A percentile compares a stretch with the other conserved stretches of the same genome.
These are phyloP conservation scores for Tricharina praecox DNA, from an alignment of 495 filamentous ascomycete species.

Conservation along the genomic window DNA sequence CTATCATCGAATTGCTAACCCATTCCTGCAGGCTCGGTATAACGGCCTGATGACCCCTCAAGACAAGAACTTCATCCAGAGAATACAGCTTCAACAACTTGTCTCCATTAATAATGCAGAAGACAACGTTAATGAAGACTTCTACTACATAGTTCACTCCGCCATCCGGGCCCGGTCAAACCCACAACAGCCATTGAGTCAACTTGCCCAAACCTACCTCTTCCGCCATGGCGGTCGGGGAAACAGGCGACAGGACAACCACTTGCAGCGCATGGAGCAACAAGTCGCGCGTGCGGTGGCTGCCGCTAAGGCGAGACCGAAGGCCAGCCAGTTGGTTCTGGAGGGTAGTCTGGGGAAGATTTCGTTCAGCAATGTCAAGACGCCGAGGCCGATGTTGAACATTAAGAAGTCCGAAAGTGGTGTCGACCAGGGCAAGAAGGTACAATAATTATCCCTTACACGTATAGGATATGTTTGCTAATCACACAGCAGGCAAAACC, in stretches of 20 bases:
- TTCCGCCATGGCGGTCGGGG: conserved; percentile 61
- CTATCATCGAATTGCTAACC: conserved; percentile 3
- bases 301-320: conserved; percentile 88
- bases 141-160: conserved; percentile 94
- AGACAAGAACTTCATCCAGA: conserved; percentile 98
- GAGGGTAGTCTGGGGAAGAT: conserved; percentile 98
- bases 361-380: conserved; percentile 95
- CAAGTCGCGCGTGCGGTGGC: conserved; percentile 95
- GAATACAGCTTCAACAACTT: conserved; percentile 92
- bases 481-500: neutral
- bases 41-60: conserved; percentile 98
- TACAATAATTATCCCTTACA: conserved; percentile 2
- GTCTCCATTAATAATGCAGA: conserved; percentile 34
- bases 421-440: conserved; percentile 32
- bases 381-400: conserved; percentile 81
- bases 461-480: neutral
- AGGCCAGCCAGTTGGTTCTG: conserved; percentile 94
- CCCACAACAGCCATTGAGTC: conserved; percentile 76
- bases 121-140: conserved; percentile 74
- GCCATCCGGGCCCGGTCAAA: conserved; percentile 82
- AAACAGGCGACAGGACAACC: conserved; percentile 51
- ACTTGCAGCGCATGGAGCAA: conserved; percentile 97
- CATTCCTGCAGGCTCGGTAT: conserved; percentile 44
- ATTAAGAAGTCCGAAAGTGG: conserved; percentile 73
- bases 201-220: conserved; percentile 95